A percentile compares a stretch with the other conserved stretches of the same genome.
phyloP scores from a whole-genome alignment of 2,329 filamentous ascomycete species.

The Penicillium sp. region DNA sequence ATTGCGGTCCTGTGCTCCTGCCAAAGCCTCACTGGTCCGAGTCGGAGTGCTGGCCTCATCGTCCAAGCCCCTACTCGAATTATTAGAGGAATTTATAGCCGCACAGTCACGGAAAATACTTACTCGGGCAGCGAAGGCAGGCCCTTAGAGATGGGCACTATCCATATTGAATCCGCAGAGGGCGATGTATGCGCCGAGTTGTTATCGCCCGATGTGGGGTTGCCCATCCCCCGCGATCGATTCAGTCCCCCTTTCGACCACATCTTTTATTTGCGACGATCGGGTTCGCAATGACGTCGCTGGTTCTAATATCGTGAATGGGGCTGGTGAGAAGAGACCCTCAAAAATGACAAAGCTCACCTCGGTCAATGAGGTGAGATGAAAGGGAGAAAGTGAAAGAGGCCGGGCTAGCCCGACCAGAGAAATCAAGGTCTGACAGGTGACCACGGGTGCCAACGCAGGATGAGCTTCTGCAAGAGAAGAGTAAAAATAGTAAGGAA shows the following conservation, averaged over 20 bases:
- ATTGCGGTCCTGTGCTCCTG: constrained; percentile 5
- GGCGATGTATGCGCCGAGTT: constrained; percentile 46
- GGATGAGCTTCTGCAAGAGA: not conserved
- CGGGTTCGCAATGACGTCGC: not conserved
- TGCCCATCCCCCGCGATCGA: constrained; percentile 48
- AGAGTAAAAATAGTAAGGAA: not conserved
- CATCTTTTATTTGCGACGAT: constrained; percentile 42
- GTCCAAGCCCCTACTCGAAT: constrained; percentile 6
- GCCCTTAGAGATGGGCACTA: constrained; percentile 29
- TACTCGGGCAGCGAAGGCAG: constrained; percentile 30
- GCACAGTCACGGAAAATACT: not conserved
- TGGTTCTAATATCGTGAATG: not conserved
- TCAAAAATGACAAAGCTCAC: not conserved
- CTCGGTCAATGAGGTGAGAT: not conserved
- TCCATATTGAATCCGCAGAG: constrained; percentile 31
- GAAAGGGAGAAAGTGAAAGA: not conserved
- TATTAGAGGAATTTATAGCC: not conserved
- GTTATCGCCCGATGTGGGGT: constrained; percentile 47
- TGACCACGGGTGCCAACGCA: not conserved
- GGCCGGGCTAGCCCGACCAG: not conserved
- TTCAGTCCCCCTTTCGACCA: constrained; percentile 53
- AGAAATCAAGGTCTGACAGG: not conserved
- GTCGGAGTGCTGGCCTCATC: not conserved
- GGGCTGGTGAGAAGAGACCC: not conserved
- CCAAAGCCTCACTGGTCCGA: not conserved